Evolutionary conservation across 768 basidiomycete genomes (phyloP).

Genomic region (Kwoniella heveanensis): DNA sequence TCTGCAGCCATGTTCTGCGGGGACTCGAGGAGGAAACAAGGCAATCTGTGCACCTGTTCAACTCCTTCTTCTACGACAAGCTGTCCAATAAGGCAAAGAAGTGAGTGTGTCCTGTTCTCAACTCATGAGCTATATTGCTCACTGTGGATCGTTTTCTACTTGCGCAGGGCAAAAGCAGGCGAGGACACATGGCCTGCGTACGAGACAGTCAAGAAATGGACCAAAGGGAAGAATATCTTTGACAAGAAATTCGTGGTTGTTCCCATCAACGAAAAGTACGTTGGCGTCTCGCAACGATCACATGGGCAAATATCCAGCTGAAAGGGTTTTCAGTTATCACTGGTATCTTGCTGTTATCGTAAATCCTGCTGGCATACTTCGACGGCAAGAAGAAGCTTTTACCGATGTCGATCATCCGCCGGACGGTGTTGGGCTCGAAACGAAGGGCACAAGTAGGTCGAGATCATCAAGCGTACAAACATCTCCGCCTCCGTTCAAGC

Average conservation of each 20-base stretch:
- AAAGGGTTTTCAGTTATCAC: conserved; percentile 66
- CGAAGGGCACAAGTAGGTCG: neutral
- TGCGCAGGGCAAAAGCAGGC: conserved; percentile 3
- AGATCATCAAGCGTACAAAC: conserved; percentile 6
- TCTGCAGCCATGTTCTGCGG: conserved; percentile 19
- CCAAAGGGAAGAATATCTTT: conserved; percentile 72
- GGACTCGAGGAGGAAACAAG: conserved; percentile 65
- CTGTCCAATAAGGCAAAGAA: conserved; percentile 64
- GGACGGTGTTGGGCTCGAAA: no score
- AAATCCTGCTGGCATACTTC: conserved; percentile 68
- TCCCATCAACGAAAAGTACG: conserved; percentile 94
- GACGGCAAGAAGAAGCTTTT: neutral
- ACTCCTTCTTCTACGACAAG: conserved; percentile 97
- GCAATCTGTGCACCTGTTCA: conserved; percentile 83
- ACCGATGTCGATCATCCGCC: neutral
- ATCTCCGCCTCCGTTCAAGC: neutral
- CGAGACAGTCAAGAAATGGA: conserved; percentile 89
- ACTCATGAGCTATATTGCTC: neutral
- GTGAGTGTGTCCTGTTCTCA: conserved; percentile 14
- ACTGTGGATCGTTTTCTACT: neutral
- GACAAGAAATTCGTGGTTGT: conserved; percentile 88
- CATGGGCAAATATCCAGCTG: no score
- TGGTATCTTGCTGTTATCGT: conserved; percentile 97
- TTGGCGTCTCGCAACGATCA: conserved; percentile 10
- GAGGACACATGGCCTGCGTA: conserved; percentile 59